Evolutionary conservation across 495 filamentous ascomycete genomes (phyloP).

Genomic region (Friedmanniomyces simplex): DNA sequence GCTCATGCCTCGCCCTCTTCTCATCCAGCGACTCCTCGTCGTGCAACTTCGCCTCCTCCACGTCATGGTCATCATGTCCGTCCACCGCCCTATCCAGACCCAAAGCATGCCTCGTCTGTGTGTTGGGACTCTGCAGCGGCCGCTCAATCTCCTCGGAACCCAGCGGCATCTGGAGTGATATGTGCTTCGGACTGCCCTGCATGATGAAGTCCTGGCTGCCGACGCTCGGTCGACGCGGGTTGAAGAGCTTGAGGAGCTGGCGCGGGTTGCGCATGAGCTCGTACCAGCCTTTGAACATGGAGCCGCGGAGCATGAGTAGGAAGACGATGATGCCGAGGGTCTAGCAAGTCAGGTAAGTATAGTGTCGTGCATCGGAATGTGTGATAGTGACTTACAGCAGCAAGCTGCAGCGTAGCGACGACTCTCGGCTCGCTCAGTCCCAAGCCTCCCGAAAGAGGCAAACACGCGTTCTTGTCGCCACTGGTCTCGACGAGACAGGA

Average conservation of each 20-base stretch:
- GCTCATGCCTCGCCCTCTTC: conserved; percentile 16
- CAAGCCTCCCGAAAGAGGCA: conserved; percentile 20
- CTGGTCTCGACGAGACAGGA: conserved; percentile 22
- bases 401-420: conserved; percentile 23
- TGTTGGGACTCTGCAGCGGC: neutral
- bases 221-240: neutral
- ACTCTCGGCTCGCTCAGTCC: conserved; percentile 16
- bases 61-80: neutral
- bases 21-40: conserved; percentile 17
- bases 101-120: neutral
- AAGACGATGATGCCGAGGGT: conserved; percentile 29
- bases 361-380: neutral
- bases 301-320: conserved; percentile 29
- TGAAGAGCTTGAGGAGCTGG: neutral
- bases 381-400: conserved; percentile 22
- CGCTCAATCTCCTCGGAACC: neutral
- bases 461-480: conserved; percentile 28
- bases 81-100: neutral
- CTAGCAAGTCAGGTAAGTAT: conserved; percentile 19
- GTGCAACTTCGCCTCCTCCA: neutral
- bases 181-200: conserved; percentile 5
- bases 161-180: neutral
- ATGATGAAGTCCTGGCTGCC: conserved; percentile 13
- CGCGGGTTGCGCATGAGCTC: conserved; percentile 18
- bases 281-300: conserved; percentile 30